Base-by-base conservation (phyloP, 2,329 filamentous ascomycete species). In the Ophiocordyceps sinensis region DNA sequence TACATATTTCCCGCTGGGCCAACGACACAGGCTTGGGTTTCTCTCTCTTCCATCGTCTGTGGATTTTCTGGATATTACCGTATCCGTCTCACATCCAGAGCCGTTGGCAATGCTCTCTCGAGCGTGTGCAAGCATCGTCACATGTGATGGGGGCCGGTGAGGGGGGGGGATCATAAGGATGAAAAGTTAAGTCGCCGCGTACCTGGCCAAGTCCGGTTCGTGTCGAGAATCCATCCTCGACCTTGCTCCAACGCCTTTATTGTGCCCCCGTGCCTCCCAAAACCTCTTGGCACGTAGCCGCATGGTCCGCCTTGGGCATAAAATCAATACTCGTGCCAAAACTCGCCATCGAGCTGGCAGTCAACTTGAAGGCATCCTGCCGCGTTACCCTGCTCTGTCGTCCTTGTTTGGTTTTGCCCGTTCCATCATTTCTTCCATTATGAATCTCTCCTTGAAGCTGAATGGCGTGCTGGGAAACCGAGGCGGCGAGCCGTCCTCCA, bases 361-460 rank as follows among this genome's bases (percentile, higher is more conserved):
- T 40, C 36, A 28, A 26, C 35, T 10, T 36, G 28, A 34, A 37
- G 21, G 26, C 38, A 35, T 34, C 36, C 48, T 44, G 47, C 39
- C 44, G 48, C 38, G 28, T 43, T 46, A 39, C 48, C 48, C 23
- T 41, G 41, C 28, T 41, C 47, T 32, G 47, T 50, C 36, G 17
- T 43, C 30, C 31, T 41, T 39, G 26, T 41, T 42, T 44, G 45
- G 43, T 56, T 54, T 42, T 46, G 55, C 40, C 58, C 60, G 43
- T 17, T 46, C 43, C 48, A 48, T 48, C 37, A 65, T 59, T 29
- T 70, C 67, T 46, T 71, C 67, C 56, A 65, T 65, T 54, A 70
- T 61, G 44, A 70, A 53, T 17, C 68, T 62, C 53, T 71, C 65
- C 17, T 61, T 68, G 44, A 72, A 58, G 47, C 68, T 71, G 42